A percentile compares a stretch with the other conserved stretches of the same genome.
Conservation (phyloP, 1,139 yeast genomes). For the Magnusiomyces fungicola region DNA sequence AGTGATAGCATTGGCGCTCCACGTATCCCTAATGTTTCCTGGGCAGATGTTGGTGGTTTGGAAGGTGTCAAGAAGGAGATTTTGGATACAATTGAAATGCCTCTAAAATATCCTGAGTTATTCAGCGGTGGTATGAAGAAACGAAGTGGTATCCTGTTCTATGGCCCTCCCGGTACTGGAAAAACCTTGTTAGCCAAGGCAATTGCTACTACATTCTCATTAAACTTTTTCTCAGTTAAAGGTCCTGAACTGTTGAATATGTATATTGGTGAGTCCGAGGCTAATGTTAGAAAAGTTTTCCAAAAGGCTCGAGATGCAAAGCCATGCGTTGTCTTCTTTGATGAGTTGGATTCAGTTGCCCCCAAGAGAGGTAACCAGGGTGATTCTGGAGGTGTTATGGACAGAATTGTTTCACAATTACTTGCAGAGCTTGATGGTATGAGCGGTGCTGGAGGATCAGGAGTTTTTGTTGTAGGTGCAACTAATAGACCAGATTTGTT, state of each 20-base stretch:
- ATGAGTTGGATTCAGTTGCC: conserved; percentile 95
- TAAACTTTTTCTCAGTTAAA: conserved; percentile 90
- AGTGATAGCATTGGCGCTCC: conserved; percentile 97
- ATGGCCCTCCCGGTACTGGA: conserved; percentile 99
- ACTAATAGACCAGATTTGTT: conserved; percentile 91
- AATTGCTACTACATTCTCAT: conserved; percentile 87
- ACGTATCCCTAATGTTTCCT: conserved; percentile 83
- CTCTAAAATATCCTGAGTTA: conserved; percentile 84
- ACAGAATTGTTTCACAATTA: conserved; percentile 89
- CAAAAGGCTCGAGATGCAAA: conserved; percentile 92
- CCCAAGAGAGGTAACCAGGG: conserved; percentile 98
- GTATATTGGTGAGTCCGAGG: conserved; percentile 98
- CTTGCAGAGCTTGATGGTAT: conserved; percentile 94
- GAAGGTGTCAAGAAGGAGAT: conserved; percentile 87
- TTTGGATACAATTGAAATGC: conserved; percentile 92
- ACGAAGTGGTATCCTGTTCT: conserved; percentile 86
- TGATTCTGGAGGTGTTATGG: conserved; percentile 98
- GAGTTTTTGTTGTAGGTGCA: conserved; percentile 96
- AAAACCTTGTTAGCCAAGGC: conserved; percentile 93
- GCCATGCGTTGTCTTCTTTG: conserved; percentile 95
- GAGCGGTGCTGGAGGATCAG: conserved; percentile 82
- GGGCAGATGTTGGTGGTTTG: conserved; percentile 94
- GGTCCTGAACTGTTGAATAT: conserved; percentile 93
- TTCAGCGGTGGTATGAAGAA: conserved; percentile 85
- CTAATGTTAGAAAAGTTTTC: conserved; percentile 89